These are phyloP conservation scores for Yamadazyma blattariae DNA, from an alignment of 1,139 yeast species.

Conservation along the genomic window DNA sequence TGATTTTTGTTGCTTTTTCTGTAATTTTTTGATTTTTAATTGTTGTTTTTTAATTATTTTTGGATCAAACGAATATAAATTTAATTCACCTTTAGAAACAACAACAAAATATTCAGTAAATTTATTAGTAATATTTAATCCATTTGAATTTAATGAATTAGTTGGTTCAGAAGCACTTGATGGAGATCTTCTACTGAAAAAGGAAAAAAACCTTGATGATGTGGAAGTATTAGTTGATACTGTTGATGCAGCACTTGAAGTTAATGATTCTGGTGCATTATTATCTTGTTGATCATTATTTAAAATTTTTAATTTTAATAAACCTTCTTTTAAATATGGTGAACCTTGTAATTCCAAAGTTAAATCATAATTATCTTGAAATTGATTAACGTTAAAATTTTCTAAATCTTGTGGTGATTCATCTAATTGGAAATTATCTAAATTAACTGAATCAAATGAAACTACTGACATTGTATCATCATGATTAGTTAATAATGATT, in stretches of 20 bases:
- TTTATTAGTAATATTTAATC: slow-evolving; percentile 18
- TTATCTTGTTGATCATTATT: slow-evolving; percentile 41
- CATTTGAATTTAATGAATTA: slow-evolving; percentile 8
- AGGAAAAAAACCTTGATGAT: slow-evolving; percentile 21
- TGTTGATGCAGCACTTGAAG: slow-evolving; percentile 25
- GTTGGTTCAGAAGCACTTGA: slow-evolving; percentile 5
- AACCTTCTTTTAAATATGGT: slow-evolving; percentile 79
- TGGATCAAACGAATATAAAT: slow-evolving; percentile 51
- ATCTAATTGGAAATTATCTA: slow-evolving; percentile 17
- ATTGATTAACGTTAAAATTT: slow-evolving; percentile 40
- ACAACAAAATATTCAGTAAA: slow-evolving; percentile 53
- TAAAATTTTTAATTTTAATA: slow-evolving; percentile 50
- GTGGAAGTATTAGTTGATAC: slow-evolving; percentile 17
- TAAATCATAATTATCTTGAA: slow-evolving; percentile 55
- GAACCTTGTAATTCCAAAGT: slow-evolving; percentile 66
- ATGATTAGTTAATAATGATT: slow-evolving; percentile 15
- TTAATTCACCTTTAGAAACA: slow-evolving; percentile 56
- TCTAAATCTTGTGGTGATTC: slow-evolving; percentile 23
- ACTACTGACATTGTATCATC: slow-evolving; percentile 39
- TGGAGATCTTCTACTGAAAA: slow-evolving; percentile 17
- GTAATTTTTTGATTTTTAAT: slow-evolving; percentile 28
- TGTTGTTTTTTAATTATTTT: slow-evolving; percentile 42
- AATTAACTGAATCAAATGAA: slow-evolving; percentile 33
- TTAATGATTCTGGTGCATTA: slow-evolving; percentile 16
- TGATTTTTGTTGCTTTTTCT: slow-evolving; percentile 21